Conservation (phyloP, 768 basidiomycete species). For the Leccinum rimulosum region DNA sequence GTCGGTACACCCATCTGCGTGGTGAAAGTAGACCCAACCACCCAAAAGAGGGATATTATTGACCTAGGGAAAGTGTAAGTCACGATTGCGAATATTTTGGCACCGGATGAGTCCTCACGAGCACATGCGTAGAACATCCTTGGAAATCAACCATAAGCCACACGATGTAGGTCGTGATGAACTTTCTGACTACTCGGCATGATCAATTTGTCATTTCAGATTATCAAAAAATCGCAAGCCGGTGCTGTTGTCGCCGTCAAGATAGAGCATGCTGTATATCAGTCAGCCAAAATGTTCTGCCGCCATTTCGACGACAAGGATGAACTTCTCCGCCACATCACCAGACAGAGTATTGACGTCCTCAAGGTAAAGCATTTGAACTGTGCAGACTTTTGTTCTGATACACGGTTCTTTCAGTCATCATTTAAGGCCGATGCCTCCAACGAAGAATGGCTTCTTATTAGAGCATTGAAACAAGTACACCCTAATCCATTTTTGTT, state of each 20-base stretch:
- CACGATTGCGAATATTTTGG: neutral
- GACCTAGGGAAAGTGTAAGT: slow-evolving; percentile 92
- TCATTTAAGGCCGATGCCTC: slow-evolving; percentile 88
- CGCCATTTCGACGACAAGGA: slow-evolving; percentile 97
- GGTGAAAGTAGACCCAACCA: slow-evolving; percentile 84
- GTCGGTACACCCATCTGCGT: slow-evolving; percentile 95
- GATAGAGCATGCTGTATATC: slow-evolving; percentile 96
- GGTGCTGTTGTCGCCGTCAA: slow-evolving; percentile 97
- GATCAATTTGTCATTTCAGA: slow-evolving; percentile 38
- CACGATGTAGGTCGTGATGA: slow-evolving; percentile 54
- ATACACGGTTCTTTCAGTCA: slow-evolving; percentile 41
- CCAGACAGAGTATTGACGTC: slow-evolving; percentile 91
- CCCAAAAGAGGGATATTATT: slow-evolving; percentile 88
- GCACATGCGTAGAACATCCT: slow-evolving; percentile 63
- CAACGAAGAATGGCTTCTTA: slow-evolving; percentile 90
- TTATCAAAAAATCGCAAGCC: slow-evolving; percentile 91
- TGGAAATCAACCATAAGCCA: slow-evolving; percentile 96
- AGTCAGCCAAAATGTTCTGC: slow-evolving; percentile 93
- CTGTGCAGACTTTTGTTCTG: slow-evolving; percentile 2
- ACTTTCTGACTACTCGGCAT: neutral
- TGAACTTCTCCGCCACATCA: slow-evolving; percentile 87
- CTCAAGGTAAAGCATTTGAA: slow-evolving; percentile 61
- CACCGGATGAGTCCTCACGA: slow-evolving; percentile 5
- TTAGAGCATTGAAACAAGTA: slow-evolving; percentile 82
- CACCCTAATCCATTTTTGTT: neutral